Base-by-base conservation (phyloP, 2,329 filamentous ascomycete species). In the Davidsoniella virescens region DNA sequence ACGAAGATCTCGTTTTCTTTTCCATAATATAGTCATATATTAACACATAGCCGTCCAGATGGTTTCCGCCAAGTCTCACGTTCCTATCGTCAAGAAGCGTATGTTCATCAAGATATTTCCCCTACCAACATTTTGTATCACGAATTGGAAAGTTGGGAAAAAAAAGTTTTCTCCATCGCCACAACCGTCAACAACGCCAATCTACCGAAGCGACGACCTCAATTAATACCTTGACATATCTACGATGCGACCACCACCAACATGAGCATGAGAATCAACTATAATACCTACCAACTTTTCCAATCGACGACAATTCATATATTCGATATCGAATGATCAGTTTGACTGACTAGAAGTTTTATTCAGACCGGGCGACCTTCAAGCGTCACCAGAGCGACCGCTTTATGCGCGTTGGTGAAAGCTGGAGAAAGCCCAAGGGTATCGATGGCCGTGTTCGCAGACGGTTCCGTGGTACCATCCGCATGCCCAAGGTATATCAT, bases 21-120 rank as follows among this genome's bases (percentile, higher is more conserved):
- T 43, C 25, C 41, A n/a, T 38, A 45, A 7, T 37, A 45, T 42
- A 46, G 43, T 45, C 45, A 40, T 42, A 26, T 20, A 47, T 42
- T 53, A 53, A 53, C 51, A 53, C 12, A 39, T 48, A 43, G 36
- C 20, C 23, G 43, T 59, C 51, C 60, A 90, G 88, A 96, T 96
- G 92, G 87, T 90, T 79, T 80, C 88, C 83, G 85, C 90, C 73
- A 94, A 93, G 85, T 93, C 94, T 80, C 92, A 96, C 75, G 81
- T 96, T 69, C 83, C 88, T 67, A 98, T 98, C 80, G 86, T 98
- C 68, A 98, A 98, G 87, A 98, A 98, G 87, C 87, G 87, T 94
- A 90, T 68, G 87, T 60, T 58, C 39, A 52, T 17, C 33, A 52
- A 23, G 20, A 37, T 17, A 12, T 20, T n/a, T 26, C 42, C 39